phyloP scores from a whole-genome alignment of 2,329 filamentous ascomycete species.

The Paraphoma sp. region DNA sequence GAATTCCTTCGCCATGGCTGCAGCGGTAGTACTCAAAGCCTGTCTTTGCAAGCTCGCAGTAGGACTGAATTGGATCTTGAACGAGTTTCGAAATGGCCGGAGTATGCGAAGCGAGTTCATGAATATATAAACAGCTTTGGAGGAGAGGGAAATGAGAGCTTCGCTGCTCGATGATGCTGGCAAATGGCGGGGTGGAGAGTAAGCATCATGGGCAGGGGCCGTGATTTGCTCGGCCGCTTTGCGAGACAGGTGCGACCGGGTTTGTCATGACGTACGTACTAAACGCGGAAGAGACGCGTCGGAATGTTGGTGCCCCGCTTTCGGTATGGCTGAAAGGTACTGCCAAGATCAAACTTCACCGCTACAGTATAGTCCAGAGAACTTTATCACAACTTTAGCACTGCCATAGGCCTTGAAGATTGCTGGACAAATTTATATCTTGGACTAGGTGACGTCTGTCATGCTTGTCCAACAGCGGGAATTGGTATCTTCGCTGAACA shows the following conservation, averaged over 20 bases:
- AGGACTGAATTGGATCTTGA: slow-evolving; percentile 21
- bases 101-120: slow-evolving; percentile 38
- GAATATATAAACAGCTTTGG: slow-evolving; percentile 10
- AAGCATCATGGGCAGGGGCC: not conserved
- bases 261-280: slow-evolving; percentile 5
- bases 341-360: too few relatives aligned
- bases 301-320: not conserved
- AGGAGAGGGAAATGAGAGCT: not conserved
- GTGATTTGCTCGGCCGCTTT: slow-evolving; percentile 8
- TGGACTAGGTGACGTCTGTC: too few relatives aligned
- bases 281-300: slow-evolving; percentile 1
- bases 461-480: too few relatives aligned
- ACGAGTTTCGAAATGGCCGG: slow-evolving; percentile 28
- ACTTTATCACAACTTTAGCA: too few relatives aligned
- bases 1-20: slow-evolving; percentile 56
- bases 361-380: too few relatives aligned
- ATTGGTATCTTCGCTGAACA: too few relatives aligned
- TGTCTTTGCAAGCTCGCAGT: slow-evolving; percentile 23
- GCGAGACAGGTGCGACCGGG: not conserved
- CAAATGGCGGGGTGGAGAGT: slow-evolving; percentile 9
- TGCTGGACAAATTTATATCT: too few relatives aligned
- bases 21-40: slow-evolving; percentile 33
- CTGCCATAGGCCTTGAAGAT: too few relatives aligned
- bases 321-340: too few relatives aligned
- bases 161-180: slow-evolving; percentile 7